A percentile compares a stretch with the other conserved stretches of the same genome.
Conservation (phyloP, 495 filamentous ascomycete species). For the Apiosordaria backusii region DNA sequence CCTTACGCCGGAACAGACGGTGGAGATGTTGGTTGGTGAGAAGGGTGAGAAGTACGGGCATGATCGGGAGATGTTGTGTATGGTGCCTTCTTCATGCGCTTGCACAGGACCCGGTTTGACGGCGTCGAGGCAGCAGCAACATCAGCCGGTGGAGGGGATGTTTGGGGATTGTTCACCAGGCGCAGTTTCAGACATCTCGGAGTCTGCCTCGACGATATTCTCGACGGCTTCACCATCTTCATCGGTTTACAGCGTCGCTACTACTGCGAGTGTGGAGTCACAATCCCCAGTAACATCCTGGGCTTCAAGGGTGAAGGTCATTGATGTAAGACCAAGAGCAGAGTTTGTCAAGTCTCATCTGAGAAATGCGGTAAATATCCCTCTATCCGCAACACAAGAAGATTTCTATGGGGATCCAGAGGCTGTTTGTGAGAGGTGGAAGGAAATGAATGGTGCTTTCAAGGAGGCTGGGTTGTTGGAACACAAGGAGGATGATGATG, state of each 20-base stretch:
- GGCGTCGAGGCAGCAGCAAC: neutral
- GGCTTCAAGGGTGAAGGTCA: neutral
- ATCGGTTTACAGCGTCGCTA: neutral
- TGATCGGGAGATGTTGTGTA: constrained; percentile 39
- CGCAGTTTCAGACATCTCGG: neutral
- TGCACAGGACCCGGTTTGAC: neutral
- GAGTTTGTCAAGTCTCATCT: neutral
- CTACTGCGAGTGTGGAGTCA: neutral
- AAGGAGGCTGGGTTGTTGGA: constrained; percentile 23
- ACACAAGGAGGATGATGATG: constrained; percentile 19
- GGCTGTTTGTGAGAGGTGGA: constrained; percentile 46
- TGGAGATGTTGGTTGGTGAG: constrained; percentile 38
- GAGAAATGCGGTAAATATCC: neutral
- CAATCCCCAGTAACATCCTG: neutral
- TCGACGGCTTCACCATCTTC: neutral
- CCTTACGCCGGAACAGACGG: constrained; percentile 35
- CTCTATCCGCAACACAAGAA: neutral
- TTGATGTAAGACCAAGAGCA: constrained; percentile 8
- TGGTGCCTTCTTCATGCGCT: constrained; percentile 30
- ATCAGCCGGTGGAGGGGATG: neutral
- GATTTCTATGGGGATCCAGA: constrained; percentile 34
- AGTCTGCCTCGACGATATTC: neutral
- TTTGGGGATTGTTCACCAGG: neutral
- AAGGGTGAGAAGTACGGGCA: constrained; percentile 32
- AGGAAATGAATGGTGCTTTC: constrained; percentile 35